Conservation (phyloP, 768 basidiomycete species). For the Rickenella mellea region DNA sequence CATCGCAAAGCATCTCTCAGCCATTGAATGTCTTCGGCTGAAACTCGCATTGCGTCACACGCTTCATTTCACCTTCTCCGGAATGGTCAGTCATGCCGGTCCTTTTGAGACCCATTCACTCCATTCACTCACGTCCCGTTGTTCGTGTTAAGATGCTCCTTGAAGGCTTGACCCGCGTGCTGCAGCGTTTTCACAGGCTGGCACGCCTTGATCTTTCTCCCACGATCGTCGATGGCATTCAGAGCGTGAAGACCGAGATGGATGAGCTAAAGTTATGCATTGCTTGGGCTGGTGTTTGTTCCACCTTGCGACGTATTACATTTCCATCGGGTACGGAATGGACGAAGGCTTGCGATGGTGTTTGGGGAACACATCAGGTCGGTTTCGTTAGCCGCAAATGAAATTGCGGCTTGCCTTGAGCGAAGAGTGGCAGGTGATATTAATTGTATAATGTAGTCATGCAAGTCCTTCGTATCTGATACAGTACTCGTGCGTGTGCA, state of each 20-base stretch:
- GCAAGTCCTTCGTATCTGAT: not conserved
- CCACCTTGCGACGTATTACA: slow-evolving; percentile 38
- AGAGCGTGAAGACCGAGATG: slow-evolving; percentile 17
- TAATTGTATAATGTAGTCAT: no score
- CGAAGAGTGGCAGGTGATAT: no score
- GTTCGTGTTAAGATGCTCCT: slow-evolving; percentile 36
- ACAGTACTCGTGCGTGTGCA: no score
- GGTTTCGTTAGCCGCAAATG: slow-evolving; percentile 13
- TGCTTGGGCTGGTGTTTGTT: slow-evolving; percentile 48
- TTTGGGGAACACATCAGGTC: slow-evolving; percentile 24
- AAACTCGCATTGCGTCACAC: slow-evolving; percentile 56
- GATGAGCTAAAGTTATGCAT: slow-evolving; percentile 45
- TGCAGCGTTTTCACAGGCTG: slow-evolving; percentile 39
- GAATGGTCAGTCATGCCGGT: slow-evolving; percentile 42
- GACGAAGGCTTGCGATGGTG: no score
- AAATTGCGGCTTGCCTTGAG: no score
- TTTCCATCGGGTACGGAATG: slow-evolving; percentile 52
- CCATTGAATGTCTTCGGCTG: slow-evolving; percentile 42
- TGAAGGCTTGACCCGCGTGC: slow-evolving; percentile 48
- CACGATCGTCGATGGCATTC: slow-evolving; percentile 37
- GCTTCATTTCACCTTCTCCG: slow-evolving; percentile 52
- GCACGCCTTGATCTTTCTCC: slow-evolving; percentile 51
- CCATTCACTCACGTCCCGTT: slow-evolving; percentile 4
- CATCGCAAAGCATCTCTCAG: slow-evolving; percentile 40
- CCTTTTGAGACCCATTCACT: slow-evolving; percentile 6